phyloP scores from a whole-genome alignment of 2,329 filamentous ascomycete species.

The Trichoderma hamatum region DNA sequence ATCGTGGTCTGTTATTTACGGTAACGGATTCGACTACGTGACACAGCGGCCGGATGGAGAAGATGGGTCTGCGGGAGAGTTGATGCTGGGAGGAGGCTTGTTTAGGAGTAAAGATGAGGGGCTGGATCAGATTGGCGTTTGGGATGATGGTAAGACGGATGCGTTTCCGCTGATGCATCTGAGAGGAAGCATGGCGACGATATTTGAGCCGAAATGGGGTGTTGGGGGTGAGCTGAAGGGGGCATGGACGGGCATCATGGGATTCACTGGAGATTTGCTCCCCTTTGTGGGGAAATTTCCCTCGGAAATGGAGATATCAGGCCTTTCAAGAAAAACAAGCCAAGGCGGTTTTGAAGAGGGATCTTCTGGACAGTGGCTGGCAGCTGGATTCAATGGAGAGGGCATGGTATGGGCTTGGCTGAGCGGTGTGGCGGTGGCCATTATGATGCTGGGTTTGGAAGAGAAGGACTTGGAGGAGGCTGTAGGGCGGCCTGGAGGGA shows the following conservation, averaged over 20 bases:
- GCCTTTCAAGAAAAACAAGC: neutral
- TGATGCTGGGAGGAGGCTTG: conserved; percentile 60
- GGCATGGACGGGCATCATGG: conserved; percentile 55
- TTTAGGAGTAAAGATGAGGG: conserved; percentile 47
- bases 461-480: conserved; percentile 36
- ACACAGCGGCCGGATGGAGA: conserved; percentile 47
- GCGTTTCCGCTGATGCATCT: conserved; percentile 45
- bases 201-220: conserved; percentile 47
- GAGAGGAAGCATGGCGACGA: conserved; percentile 46
- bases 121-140: conserved; percentile 50
- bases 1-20: conserved; percentile 57
- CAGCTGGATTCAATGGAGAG: conserved; percentile 54
- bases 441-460: conserved; percentile 50
- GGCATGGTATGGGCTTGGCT: conserved; percentile 60
- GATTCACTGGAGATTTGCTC: conserved; percentile 50
- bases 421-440: conserved; percentile 50
- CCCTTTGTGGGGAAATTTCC: conserved; percentile 55
- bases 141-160: conserved; percentile 50
- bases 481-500: conserved; percentile 43
- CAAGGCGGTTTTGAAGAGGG: neutral
- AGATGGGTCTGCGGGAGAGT: conserved; percentile 43
- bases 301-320: neutral
- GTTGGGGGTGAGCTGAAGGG: conserved; percentile 39
- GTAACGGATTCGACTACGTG: conserved; percentile 54
- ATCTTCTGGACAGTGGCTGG: conserved; percentile 52